These are phyloP conservation scores for Kodamaea restingae DNA, from an alignment of 805 yeast genomes.

Conservation along the genomic window DNA sequence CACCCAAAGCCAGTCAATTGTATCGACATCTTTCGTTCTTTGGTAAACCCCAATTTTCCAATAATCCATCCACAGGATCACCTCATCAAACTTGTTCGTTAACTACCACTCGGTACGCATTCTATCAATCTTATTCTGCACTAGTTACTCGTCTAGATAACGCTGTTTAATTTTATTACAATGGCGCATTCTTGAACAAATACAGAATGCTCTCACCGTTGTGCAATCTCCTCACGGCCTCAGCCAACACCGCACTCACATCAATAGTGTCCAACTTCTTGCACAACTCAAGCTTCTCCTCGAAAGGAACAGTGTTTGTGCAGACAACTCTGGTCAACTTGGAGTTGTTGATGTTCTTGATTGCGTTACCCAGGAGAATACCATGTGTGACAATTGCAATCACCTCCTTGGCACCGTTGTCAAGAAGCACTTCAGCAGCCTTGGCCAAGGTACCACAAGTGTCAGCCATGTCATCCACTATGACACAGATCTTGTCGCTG, in stretches of 20 bases:
- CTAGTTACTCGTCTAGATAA: neutral
- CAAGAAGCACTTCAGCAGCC: conserved; percentile 83
- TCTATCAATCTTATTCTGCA: too few species aligned
- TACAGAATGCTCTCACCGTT: conserved; percentile 84
- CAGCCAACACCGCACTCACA: conserved; percentile 83
- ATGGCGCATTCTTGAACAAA: conserved; percentile 66
- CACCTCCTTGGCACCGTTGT: conserved; percentile 78
- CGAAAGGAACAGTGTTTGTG: conserved; percentile 89
- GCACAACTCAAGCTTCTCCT: conserved; percentile 53
- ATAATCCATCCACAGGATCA: too few species aligned
- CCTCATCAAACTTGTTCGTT: too few species aligned
- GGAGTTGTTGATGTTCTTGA: conserved; percentile 63
- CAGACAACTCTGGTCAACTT: conserved; percentile 74
- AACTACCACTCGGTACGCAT: too few species aligned
- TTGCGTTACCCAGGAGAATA: conserved; percentile 81
- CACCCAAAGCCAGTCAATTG: too few species aligned
- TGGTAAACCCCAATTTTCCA: too few species aligned
- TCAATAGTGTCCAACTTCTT: conserved; percentile 77
- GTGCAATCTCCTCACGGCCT: conserved; percentile 88
- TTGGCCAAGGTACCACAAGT: conserved; percentile 96
- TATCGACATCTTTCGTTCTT: too few species aligned
- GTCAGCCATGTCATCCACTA: conserved; percentile 97
- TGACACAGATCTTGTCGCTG: conserved; percentile 69
- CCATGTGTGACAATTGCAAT: conserved; percentile 96
- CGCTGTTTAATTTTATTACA: conserved; percentile 4